Percentiles rank a stretch among this genome's conserved stretches.
Conservation (phyloP, 805 yeast species). For the Diddensiella santjacobensis region DNA sequence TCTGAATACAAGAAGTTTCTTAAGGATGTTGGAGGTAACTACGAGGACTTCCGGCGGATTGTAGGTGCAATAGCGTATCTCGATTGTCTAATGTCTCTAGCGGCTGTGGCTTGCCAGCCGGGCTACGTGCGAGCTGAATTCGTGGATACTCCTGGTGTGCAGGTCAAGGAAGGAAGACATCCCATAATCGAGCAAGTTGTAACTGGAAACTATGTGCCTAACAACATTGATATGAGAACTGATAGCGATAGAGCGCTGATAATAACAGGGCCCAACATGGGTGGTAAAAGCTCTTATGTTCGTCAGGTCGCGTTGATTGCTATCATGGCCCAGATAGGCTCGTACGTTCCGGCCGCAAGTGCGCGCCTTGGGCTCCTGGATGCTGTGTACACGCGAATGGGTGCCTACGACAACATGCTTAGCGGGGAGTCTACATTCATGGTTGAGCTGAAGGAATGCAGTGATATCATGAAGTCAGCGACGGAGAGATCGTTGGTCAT, state of each 20-base stretch:
- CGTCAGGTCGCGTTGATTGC: constrained; percentile 67
- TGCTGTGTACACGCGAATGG: constrained; percentile 42
- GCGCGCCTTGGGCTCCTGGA: constrained; percentile 68
- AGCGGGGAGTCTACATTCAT: constrained; percentile 79
- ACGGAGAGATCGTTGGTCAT: constrained; percentile 55
- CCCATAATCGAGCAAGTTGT: constrained; percentile 59
- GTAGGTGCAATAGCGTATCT: constrained; percentile 49
- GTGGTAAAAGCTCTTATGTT: constrained; percentile 78
- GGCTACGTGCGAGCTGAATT: constrained; percentile 51
- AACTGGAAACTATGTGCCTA: constrained; percentile 54
- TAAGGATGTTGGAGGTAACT: constrained; percentile 38
- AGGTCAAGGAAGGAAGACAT: constrained; percentile 56
- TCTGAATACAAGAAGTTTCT: constrained; percentile 43
- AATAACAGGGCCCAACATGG: constrained; percentile 86
- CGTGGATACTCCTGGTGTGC: constrained; percentile 42
- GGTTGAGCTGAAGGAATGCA: constrained; percentile 69
- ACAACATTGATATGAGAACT: constrained; percentile 51
- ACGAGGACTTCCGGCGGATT: constrained; percentile 39
- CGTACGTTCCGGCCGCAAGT: constrained; percentile 63
- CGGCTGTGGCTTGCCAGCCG: constrained; percentile 51
- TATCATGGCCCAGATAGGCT: constrained; percentile 74
- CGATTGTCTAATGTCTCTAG: constrained; percentile 66
- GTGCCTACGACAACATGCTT: constrained; percentile 69
- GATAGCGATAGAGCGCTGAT: constrained; percentile 52
- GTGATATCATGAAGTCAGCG: constrained; percentile 49